Base-by-base conservation (phyloP, 176 grass and related monocot species). In the Paspalum vaginatum region DNA sequence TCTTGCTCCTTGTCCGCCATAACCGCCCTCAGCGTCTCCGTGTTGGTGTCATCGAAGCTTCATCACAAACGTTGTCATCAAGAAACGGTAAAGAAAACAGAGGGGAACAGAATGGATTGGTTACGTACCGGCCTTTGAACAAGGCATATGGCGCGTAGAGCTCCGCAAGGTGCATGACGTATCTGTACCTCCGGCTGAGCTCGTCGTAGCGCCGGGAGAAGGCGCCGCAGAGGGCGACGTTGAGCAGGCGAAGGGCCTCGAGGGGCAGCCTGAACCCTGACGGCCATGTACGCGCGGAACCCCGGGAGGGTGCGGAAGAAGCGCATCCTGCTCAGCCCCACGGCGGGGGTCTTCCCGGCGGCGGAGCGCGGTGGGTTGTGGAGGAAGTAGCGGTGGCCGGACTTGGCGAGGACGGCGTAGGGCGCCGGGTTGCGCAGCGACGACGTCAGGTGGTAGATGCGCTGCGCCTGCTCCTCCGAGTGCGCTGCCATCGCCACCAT, bases 191-290 rank as follows among this genome's bases (percentile, higher is more conserved):
- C 0, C 76, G 14, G 41, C 76, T 82, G 27, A 83, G 58, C n/a
- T 64, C 10, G 4, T 54, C 1, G 32, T 74, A 20, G 20, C 9
- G 47, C n/a, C 47, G 57, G 2, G 80, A 83, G 47, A 74, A 43
- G 2, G 41, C 37, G 1, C 80, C 80, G 2, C 69, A 83, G 9
- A 64, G 16, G 9, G 70, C 70, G 10, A 83, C 14, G 69, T 83
- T 83, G 9, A 83, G 25, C 47, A 74, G 6, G 15, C 59, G 58
- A 74, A 93, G 61, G 37, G 81, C 80, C 80, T 85, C 80, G 39
- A 91, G 67, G 11, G 91, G 87, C 7, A 90, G 84, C 77, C 69
- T 89, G 78, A 81, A 89, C 12, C 12, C 74, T 47, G 63, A 93
- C 6, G 82, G 51, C 72, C 87, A 90, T 85, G 68, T 90, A 85